phyloP scores from a whole-genome alignment of 176 grass and related monocot species.

The Oryza coarctata region DNA sequence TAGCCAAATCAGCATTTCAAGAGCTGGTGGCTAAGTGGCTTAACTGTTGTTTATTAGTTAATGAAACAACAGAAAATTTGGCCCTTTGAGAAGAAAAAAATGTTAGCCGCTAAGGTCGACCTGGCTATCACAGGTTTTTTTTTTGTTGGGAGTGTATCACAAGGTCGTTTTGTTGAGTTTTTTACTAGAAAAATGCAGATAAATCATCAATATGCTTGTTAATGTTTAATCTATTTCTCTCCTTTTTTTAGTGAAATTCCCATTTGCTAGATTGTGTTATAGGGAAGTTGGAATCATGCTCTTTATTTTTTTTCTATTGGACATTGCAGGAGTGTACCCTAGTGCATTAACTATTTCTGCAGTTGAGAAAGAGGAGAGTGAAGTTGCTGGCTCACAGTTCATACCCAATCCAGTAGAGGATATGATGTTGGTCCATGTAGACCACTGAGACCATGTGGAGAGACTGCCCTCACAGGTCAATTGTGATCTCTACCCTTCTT shows the following conservation, averaged over 20 bases:
- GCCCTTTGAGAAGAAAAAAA: neutral
- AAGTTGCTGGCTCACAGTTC: slow-evolving; percentile 8
- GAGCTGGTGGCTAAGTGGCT: neutral
- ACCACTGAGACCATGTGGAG: slow-evolving; percentile 18
- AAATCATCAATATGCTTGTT: neutral
- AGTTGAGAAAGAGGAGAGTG: neutral
- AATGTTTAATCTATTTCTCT: neutral
- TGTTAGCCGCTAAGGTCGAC: neutral
- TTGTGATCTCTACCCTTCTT: neutral
- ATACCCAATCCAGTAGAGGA: slow-evolving; percentile 17
- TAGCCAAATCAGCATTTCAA: neutral
- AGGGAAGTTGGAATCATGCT: neutral
- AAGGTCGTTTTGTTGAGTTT: neutral
- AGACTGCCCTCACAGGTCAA: slow-evolving; percentile 3
- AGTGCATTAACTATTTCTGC: neutral
- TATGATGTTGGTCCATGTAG: neutral
- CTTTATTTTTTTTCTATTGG: neutral
- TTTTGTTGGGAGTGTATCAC: no score
- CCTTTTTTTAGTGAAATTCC: neutral
- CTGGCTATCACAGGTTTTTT: neutral
- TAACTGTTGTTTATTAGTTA: neutral
- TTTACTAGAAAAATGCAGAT: neutral
- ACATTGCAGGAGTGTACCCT: neutral
- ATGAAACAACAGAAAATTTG: neutral
- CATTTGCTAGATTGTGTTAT: no score